Conservation (phyloP, 176 grass and related monocot species). For the Aegilops tauschii region DNA sequence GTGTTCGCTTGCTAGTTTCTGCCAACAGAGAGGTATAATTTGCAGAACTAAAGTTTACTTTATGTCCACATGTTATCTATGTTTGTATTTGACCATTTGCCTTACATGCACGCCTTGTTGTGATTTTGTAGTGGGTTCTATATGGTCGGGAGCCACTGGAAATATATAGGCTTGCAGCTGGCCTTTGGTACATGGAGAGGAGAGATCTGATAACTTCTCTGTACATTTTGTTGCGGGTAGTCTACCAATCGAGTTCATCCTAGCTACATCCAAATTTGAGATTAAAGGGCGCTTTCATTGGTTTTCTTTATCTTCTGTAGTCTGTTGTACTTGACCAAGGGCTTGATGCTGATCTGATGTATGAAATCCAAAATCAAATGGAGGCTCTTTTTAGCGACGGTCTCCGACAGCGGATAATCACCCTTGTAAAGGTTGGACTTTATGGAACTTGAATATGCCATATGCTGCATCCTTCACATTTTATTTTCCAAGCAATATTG, state of each 20-base stretch:
- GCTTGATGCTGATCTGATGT: slow-evolving; percentile 78
- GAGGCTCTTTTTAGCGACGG: slow-evolving; percentile 82
- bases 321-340: slow-evolving; percentile 92
- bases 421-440: slow-evolving; percentile 74
- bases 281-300: slow-evolving; percentile 8
- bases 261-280: not conserved
- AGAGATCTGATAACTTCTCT: slow-evolving; percentile 94
- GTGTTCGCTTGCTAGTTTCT: slow-evolving; percentile 88
- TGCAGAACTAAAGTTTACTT: slow-evolving; percentile 11
- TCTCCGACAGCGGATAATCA: slow-evolving; percentile 64
- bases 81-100: slow-evolving; percentile 27
- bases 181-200: slow-evolving; percentile 99
- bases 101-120: not conserved
- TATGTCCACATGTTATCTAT: not conserved
- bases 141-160: slow-evolving; percentile 84
- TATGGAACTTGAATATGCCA: slow-evolving; percentile 24
- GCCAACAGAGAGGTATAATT: slow-evolving; percentile 78
- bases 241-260: slow-evolving; percentile 1
- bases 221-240: slow-evolving; percentile 89
- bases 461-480: slow-evolving; percentile 7
- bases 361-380: slow-evolving; percentile 73
- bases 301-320: slow-evolving; percentile 44
- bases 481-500: not conserved
- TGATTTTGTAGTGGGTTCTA: slow-evolving; percentile 76
- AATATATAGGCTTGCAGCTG: slow-evolving; percentile 85